These are phyloP conservation scores for Pilaira anomala DNA, from an alignment of 192 early-diverging fungal species.

Conservation along the genomic window DNA sequence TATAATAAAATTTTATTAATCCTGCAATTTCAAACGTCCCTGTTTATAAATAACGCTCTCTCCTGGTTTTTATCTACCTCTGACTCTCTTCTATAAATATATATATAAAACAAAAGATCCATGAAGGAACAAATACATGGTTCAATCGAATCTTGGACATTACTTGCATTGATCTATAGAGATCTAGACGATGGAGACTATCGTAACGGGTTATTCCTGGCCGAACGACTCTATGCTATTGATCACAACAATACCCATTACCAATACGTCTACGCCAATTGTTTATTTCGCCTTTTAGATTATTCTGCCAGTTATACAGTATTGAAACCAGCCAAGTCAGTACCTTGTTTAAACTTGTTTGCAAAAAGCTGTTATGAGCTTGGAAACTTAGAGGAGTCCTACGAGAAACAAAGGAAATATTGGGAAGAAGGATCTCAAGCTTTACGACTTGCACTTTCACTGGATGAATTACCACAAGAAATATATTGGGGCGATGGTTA, in stretches of 20 bases:
- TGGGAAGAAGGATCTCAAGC: conserved; percentile 15
- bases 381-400: conserved; percentile 9
- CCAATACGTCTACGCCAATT: conserved; percentile 20
- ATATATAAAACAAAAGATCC: too few species aligned
- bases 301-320: conserved; percentile 21
- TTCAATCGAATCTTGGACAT: conserved; percentile 24
- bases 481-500: conserved; percentile 20
- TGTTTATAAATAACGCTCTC: too few species aligned
- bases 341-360: conserved; percentile 27
- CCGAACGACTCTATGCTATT: conserved; percentile 31
- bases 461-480: background rate
- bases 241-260: conserved; percentile 28
- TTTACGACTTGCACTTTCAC: background rate
- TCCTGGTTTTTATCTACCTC: too few species aligned
- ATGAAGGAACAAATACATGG: background rate
- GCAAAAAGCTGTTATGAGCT: conserved; percentile 25
- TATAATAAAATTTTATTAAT: too few species aligned
- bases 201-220: conserved; percentile 20
- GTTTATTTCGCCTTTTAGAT: conserved; percentile 21
- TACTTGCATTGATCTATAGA: conserved; percentile 22
- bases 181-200: conserved; percentile 27
- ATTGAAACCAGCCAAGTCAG: background rate
- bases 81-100: too few species aligned
- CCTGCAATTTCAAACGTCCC: too few species aligned
- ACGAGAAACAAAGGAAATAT: background rate